phyloP scores from a whole-genome alignment of 139 green algal genomes.

The Medakamo hakoo region DNA sequence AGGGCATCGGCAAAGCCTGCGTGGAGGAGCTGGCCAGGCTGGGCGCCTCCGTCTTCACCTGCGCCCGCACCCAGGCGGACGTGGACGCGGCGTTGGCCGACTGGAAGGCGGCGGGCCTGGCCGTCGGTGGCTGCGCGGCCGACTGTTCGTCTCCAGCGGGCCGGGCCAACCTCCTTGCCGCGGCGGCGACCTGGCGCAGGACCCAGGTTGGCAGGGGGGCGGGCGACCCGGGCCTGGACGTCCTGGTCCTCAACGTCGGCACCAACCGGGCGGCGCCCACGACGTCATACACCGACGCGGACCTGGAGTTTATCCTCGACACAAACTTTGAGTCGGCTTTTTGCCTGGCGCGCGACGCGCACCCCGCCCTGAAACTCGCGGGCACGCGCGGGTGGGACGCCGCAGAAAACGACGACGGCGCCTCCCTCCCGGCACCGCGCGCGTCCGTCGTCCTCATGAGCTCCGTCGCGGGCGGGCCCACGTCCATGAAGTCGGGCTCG shows the following conservation, averaged over 20 bases:
- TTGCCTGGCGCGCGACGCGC: constrained; percentile 38
- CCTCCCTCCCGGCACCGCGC: not conserved
- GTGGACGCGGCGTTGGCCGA: constrained; percentile 14
- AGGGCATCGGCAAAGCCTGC: constrained; percentile 39
- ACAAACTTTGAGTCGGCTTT: constrained; percentile 72
- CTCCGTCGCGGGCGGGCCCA: constrained; percentile 67
- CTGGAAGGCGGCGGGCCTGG: constrained; percentile 11
- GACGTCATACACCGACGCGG: constrained; percentile 37
- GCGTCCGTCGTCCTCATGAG: constrained; percentile 46
- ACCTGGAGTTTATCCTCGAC: constrained; percentile 46
- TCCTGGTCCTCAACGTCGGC: constrained; percentile 50
- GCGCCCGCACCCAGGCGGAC: constrained; percentile 19
- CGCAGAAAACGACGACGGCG: too few relatives aligned
- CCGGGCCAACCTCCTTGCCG: constrained; percentile 6
- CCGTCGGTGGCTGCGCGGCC: constrained; percentile 20
- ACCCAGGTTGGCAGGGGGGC: too few relatives aligned
- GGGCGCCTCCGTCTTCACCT: constrained; percentile 32
- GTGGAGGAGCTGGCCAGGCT: constrained; percentile 39
- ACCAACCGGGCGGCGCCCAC: constrained; percentile 54
- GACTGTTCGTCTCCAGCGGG: constrained; percentile 7
- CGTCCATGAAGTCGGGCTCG: constrained; percentile 46
- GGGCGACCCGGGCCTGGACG: not conserved
- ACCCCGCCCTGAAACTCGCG: constrained; percentile 29
- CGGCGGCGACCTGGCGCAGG: not conserved
- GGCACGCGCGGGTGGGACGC: too few relatives aligned